Evolutionary conservation across 2,329 filamentous ascomycete genomes (phyloP).

Genomic region (Aspergillus intermedius): DNA sequence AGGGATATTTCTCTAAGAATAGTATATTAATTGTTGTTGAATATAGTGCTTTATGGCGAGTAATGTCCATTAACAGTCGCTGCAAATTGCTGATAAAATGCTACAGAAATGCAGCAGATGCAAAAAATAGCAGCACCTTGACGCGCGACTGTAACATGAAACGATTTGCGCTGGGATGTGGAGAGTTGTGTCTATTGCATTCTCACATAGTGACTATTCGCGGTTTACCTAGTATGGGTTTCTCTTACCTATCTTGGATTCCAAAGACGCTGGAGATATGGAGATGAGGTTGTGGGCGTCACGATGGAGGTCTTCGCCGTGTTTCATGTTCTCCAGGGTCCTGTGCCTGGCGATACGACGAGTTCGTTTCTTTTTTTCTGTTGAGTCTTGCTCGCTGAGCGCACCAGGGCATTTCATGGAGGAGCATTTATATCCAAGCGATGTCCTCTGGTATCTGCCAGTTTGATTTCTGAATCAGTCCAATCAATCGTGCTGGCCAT

Average conservation of each 20-base stretch:
- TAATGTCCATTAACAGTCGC: conserved; percentile 10
- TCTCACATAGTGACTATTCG: neutral
- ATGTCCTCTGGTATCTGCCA: conserved; percentile 17
- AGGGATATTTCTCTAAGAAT: conserved; percentile 16
- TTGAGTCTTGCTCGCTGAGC: conserved; percentile 1
- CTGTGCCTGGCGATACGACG: conserved; percentile 18
- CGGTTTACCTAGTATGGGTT: conserved; percentile 14
- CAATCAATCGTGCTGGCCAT: neutral
- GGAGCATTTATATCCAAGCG: conserved; percentile 35
- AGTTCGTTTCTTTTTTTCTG: conserved; percentile 20
- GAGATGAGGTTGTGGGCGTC: conserved; percentile 17
- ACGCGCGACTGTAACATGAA: conserved; percentile 35
- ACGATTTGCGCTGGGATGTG: conserved; percentile 14
- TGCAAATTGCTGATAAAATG: conserved; percentile 5
- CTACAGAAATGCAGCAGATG: conserved; percentile 26
- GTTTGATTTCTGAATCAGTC: neutral
- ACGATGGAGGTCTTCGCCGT: conserved; percentile 29
- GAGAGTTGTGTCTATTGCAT: neutral
- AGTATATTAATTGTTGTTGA: conserved; percentile 18
- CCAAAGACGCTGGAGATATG: neutral
- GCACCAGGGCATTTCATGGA: conserved; percentile 11
- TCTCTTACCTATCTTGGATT: conserved; percentile 1
- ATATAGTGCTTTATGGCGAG: conserved; percentile 17
- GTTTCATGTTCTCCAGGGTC: conserved; percentile 34
- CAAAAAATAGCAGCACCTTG: conserved; percentile 37